Evolutionary conservation across 805 yeast species (phyloP).

Genomic region (Yueomyces sinensis): DNA sequence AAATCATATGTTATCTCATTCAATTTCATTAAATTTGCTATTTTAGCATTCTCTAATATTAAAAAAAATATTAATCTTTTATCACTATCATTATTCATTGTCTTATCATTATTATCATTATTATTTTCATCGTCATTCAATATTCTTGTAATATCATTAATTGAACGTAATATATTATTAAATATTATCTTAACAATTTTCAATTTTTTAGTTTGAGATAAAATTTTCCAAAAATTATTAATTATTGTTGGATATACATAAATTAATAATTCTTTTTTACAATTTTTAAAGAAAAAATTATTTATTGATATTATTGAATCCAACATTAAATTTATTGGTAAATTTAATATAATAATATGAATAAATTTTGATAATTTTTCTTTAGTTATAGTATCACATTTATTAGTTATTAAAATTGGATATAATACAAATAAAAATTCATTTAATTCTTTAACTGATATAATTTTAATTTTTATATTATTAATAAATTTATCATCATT

Average conservation of each 20-base stretch:
- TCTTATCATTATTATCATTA: background rate
- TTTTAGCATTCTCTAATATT: slow-evolving; percentile 51
- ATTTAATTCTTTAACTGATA: background rate
- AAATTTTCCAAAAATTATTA: slow-evolving; percentile 42
- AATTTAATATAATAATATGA: slow-evolving; percentile 37
- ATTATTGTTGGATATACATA: slow-evolving; percentile 65
- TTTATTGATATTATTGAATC: no score
- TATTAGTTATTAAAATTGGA: no score
- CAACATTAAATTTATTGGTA: background rate
- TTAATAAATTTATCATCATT: no score
- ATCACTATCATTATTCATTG: slow-evolving; percentile 1
- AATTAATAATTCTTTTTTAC: no score
- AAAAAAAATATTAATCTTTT: slow-evolving; percentile 23
- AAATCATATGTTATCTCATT: slow-evolving; percentile 74
- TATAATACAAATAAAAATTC: no score
- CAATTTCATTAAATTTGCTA: slow-evolving; percentile 65
- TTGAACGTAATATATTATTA: slow-evolving; percentile 56
- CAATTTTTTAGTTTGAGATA: slow-evolving; percentile 27
- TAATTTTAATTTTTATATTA: no score
- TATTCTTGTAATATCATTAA: slow-evolving; percentile 64
- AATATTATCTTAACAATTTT: slow-evolving; percentile 37
- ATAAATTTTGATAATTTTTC: slow-evolving; percentile 58
- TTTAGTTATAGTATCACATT: slow-evolving; percentile 66
- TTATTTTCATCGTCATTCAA: background rate
- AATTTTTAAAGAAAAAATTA: no score